These are phyloP conservation scores for Myochromella boudieri DNA, from an alignment of 768 basidiomycete genomes.

Conservation along the genomic window DNA sequence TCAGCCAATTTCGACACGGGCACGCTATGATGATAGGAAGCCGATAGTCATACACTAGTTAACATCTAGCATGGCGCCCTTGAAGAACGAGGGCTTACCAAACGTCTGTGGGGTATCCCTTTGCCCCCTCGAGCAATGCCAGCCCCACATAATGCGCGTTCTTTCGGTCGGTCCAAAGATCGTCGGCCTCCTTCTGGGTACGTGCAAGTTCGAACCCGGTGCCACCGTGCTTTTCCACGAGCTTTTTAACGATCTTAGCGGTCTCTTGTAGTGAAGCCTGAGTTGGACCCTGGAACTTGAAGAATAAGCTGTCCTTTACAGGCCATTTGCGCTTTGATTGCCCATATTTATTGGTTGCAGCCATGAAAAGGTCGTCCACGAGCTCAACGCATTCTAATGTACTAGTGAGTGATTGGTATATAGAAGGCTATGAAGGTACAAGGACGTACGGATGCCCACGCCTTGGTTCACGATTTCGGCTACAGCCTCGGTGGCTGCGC, in stretches of 20 bases:
- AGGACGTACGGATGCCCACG: conserved; percentile 68
- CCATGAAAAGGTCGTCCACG: conserved; percentile 71
- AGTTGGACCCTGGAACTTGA: conserved; percentile 83
- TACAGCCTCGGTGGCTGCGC: conserved; percentile 72
- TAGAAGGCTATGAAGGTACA: not conserved
- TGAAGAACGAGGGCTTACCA: conserved; percentile 41
- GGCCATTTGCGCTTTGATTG: conserved; percentile 56
- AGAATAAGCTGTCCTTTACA: conserved; percentile 72
- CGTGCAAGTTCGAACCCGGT: conserved; percentile 66
- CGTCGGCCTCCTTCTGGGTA: conserved; percentile 60
- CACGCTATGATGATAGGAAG: no score
- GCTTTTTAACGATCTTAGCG: conserved; percentile 52
- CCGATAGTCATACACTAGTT: not conserved
- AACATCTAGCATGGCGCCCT: not conserved
- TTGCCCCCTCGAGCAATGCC: conserved; percentile 54
- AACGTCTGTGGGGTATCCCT: conserved; percentile 75
- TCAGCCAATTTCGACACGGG: conserved; percentile 66
- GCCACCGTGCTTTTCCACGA: conserved; percentile 67
- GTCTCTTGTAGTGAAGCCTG: conserved; percentile 59
- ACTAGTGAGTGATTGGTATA: not conserved
- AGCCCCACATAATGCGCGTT: conserved; percentile 59
- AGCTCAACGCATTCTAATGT: conserved; percentile 81
- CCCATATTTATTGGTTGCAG: conserved; percentile 56
- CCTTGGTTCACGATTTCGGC: conserved; percentile 71
- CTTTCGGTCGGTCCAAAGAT: conserved; percentile 76